phyloP scores from a whole-genome alignment of 768 basidiomycete genomes.

The Boletus bicolor region DNA sequence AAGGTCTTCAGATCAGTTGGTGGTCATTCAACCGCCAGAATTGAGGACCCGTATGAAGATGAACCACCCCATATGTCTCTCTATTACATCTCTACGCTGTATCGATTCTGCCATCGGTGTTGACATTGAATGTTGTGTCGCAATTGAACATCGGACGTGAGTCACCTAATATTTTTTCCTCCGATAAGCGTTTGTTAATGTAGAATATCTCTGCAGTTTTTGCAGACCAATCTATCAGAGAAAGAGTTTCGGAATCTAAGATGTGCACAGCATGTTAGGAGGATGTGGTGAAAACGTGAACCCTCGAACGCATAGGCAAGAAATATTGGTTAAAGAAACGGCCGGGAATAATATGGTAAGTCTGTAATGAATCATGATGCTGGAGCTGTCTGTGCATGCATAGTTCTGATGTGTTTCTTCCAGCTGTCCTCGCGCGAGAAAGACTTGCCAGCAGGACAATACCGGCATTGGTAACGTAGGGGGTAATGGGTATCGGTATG shows the following conservation, averaged over 20 bases:
- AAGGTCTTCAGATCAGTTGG: neutral
- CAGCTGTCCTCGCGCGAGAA: conserved; percentile 26
- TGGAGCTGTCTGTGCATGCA: neutral
- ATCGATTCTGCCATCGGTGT: neutral
- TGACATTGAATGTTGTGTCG: neutral
- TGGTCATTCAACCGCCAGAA: neutral
- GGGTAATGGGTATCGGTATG: conserved; percentile 21
- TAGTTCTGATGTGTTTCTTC: conserved; percentile 7
- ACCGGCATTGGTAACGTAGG: conserved; percentile 10
- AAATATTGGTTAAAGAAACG: neutral
- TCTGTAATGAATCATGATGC: neutral
- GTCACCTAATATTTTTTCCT: neutral
- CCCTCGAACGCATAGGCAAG: neutral
- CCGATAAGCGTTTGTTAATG: neutral
- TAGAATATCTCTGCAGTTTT: neutral
- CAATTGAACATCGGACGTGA: neutral
- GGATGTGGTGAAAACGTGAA: neutral
- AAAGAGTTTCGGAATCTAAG: neutral
- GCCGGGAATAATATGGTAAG: neutral
- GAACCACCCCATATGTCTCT: neutral
- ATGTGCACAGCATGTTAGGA: too few relatives aligned
- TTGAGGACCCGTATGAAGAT: neutral
- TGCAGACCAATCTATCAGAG: neutral
- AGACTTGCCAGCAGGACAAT: conserved; percentile 8
- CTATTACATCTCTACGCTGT: neutral